These are phyloP conservation scores for Coprinopsis sp. DNA, from an alignment of 768 basidiomycete genomes.

Conservation along the genomic window DNA sequence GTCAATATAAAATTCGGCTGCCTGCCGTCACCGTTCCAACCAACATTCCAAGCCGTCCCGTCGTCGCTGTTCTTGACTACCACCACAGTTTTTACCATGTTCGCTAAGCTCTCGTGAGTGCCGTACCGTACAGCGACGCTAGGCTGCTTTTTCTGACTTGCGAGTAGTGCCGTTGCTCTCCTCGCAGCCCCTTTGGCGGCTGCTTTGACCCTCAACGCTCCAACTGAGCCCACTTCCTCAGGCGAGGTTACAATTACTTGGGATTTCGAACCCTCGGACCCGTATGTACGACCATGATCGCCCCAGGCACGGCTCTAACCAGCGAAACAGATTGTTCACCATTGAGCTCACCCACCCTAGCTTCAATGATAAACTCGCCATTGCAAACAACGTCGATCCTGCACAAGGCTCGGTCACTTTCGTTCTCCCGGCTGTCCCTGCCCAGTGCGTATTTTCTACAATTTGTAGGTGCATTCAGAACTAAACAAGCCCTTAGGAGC, in stretches of 20 bases:
- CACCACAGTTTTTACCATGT: too few species aligned
- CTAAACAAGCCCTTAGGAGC: too few species aligned
- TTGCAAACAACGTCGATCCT: conserved; percentile 51
- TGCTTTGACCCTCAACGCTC: conserved; percentile 42
- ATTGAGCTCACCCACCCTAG: conserved; percentile 41
- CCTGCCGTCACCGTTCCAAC: too few species aligned
- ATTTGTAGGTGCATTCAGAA: not conserved
- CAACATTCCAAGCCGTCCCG: too few species aligned
- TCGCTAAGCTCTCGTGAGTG: conserved; percentile 44
- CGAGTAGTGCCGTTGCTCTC: conserved; percentile 34
- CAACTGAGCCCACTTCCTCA: conserved; percentile 27
- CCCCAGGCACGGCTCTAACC: too few species aligned
- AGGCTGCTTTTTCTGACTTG: conserved; percentile 3
- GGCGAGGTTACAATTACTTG: conserved; percentile 41
- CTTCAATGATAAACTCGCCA: conserved; percentile 52
- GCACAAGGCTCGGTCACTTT: conserved; percentile 29
- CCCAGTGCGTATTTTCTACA: conserved; percentile 31
- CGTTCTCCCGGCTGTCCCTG: conserved; percentile 42
- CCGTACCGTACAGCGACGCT: not conserved
- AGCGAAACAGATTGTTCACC: conserved; percentile 26
- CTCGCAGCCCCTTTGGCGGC: conserved; percentile 43
- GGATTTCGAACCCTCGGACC: conserved; percentile 38
- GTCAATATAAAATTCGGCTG: conserved; percentile 16
- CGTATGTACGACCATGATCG: conserved; percentile 32
- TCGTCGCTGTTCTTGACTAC: too few species aligned